A percentile compares a stretch with the other conserved stretches of the same genome.
Conservation (phyloP, 2,329 filamentous ascomycete species). For the Apiospora malaysiana region DNA sequence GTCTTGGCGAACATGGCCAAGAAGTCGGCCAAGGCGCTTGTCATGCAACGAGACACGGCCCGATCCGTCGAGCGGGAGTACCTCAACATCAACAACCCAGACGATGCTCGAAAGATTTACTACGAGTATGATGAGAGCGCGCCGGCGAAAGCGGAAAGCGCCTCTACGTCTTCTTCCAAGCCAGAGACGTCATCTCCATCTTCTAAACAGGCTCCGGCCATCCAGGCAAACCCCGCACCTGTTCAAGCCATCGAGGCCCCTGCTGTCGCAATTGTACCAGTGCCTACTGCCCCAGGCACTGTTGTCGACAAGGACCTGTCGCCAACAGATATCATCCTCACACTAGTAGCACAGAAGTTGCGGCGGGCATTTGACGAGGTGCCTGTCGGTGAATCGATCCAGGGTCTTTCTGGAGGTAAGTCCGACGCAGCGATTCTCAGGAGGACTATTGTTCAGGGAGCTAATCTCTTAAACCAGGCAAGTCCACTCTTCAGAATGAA, state of each 20-base stretch:
- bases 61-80: not conserved
- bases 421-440: too few species aligned
- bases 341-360: not conserved
- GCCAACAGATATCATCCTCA: not conserved
- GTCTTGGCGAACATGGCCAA: constrained; percentile 28
- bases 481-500: not conserved
- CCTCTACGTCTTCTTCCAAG: not conserved
- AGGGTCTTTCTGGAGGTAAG: not conserved
- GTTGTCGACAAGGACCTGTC: not conserved
- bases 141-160: not conserved
- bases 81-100: not conserved
- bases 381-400: not conserved
- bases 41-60: not conserved
- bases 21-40: constrained; percentile 22
- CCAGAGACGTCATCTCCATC: not conserved
- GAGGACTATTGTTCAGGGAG: too few species aligned
- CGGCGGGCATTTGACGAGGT: not conserved
- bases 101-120: not conserved
- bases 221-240: too few species aligned
- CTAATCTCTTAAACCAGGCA: not conserved
- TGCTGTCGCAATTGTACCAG: not conserved
- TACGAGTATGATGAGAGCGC: constrained; percentile 5
- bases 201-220: not conserved
- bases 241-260: not conserved
- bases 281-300: not conserved